These are phyloP conservation scores for Colletotrichum paranaense DNA, from an alignment of 2,329 filamentous ascomycete genomes.

Conservation along the genomic window DNA sequence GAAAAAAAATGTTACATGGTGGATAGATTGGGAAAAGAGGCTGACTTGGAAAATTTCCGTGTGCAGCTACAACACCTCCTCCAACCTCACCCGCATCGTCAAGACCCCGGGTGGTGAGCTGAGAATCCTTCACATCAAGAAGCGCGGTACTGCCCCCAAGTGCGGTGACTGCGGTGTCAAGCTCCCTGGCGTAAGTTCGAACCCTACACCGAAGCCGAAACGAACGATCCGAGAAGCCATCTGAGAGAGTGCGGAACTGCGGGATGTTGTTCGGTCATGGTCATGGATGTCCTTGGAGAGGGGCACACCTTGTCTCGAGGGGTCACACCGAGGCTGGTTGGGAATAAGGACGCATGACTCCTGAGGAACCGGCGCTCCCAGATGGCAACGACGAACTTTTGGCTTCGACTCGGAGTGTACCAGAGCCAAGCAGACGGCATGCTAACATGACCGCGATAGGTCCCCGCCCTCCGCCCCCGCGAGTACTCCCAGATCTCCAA, in stretches of 20 bases:
- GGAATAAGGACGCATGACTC: neutral
- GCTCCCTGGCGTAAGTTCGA: constrained; percentile 90
- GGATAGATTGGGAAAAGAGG: constrained; percentile 13
- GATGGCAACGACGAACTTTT: constrained; percentile 6
- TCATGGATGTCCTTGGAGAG: neutral
- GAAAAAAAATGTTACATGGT: neutral
- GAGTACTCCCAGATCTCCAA: constrained; percentile 97
- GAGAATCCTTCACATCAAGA: constrained; percentile 99
- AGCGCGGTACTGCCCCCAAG: constrained; percentile 97
- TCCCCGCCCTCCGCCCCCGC: constrained; percentile 96
- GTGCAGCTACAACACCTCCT: constrained; percentile 93
- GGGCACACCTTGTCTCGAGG: neutral
- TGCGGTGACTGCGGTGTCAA: constrained; percentile 99
- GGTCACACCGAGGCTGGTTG: neutral
- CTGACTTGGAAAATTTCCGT: constrained; percentile 37
- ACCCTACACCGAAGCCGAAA: constrained; percentile 11
- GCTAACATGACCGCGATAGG: constrained; percentile 59
- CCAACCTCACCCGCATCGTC: constrained; percentile 95
- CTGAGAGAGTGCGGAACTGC: constrained; percentile 13
- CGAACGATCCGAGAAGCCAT: constrained; percentile 16
- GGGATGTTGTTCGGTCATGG: neutral
- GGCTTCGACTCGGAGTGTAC: neutral
- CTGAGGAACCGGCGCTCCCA: constrained; percentile 8
- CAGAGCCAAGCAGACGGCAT: neutral
- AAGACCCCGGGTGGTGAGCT: constrained; percentile 97